Conservation (phyloP, 2,329 filamentous ascomycete species). For the Diaporthe eres region DNA sequence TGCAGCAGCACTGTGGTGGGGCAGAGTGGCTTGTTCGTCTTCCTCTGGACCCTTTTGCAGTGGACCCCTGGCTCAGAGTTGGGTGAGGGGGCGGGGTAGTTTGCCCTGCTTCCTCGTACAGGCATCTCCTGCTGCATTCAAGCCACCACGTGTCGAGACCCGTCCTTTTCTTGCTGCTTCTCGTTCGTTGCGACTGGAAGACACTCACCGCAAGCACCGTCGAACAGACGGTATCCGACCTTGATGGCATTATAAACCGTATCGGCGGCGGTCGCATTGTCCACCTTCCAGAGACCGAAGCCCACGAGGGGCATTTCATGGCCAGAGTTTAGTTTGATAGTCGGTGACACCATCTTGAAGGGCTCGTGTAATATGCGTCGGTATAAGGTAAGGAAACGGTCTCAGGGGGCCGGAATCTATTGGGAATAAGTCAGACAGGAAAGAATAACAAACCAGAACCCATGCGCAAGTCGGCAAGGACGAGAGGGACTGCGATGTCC, state of each 20-base stretch:
- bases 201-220: conserved; percentile 72
- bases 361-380: background rate
- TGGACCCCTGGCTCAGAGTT: background rate
- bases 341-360: conserved; percentile 41
- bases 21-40: background rate
- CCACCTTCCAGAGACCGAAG: conserved; percentile 88
- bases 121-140: background rate
- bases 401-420: background rate
- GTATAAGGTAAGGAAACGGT: background rate
- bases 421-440: background rate
- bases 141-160: background rate
- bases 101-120: conserved; percentile 1
- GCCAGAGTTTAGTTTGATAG: conserved; percentile 75
- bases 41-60: background rate
- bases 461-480: background rate
- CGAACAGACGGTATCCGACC: conserved; percentile 72
- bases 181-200: background rate
- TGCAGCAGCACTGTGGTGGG: background rate
- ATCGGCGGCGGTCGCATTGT: conserved; percentile 79
- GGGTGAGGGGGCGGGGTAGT: background rate
- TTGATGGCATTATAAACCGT: conserved; percentile 83
- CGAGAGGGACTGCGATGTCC: conserved; percentile 1
- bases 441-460: background rate
- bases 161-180: background rate
- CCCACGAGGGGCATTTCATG: conserved; percentile 81